Percentiles rank a stretch among this genome's conserved stretches.
phyloP scores from a whole-genome alignment of 108 stramenopile species.

The Asterionellopsis glacialis region DNA sequence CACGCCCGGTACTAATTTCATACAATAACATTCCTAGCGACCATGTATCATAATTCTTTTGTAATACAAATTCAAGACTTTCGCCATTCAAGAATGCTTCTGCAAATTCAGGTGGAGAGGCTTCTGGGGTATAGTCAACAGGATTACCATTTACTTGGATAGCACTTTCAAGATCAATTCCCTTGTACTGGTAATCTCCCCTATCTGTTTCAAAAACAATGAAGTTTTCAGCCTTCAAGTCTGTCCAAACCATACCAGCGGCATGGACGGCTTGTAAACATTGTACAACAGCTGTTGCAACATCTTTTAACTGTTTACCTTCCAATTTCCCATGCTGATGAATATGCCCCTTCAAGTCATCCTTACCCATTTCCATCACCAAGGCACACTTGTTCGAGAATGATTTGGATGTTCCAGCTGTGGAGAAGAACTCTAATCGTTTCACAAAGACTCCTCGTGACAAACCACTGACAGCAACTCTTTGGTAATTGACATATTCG shows the following conservation, averaged over 20 bases:
- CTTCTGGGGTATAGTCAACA: slow-evolving; percentile 91
- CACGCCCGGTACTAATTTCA: slow-evolving; percentile 67
- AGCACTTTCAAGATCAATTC: slow-evolving; percentile 84
- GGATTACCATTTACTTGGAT: slow-evolving; percentile 66
- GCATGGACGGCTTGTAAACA: slow-evolving; percentile 73
- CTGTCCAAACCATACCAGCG: slow-evolving; percentile 82
- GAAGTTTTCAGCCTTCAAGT: slow-evolving; percentile 88
- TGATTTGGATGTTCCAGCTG: slow-evolving; percentile 32
- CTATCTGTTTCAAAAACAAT: slow-evolving; percentile 40
- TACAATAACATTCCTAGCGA: slow-evolving; percentile 79
- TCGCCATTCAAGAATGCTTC: slow-evolving; percentile 64
- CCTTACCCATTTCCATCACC: slow-evolving; percentile 69
- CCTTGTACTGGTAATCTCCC: slow-evolving; percentile 33
- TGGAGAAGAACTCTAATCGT: slow-evolving; percentile 17
- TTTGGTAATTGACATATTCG: slow-evolving; percentile 74
- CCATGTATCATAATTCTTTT: slow-evolving; percentile 85
- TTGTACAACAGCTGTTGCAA: slow-evolving; percentile 61
- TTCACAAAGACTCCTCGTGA: slow-evolving; percentile 55
- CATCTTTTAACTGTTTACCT: slow-evolving; percentile 64
- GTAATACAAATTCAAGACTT: slow-evolving; percentile 59
- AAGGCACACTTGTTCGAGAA: slow-evolving; percentile 64
- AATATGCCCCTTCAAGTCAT: slow-evolving; percentile 75
- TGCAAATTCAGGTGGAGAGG: slow-evolving; percentile 87
- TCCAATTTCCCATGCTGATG: slow-evolving; percentile 33
- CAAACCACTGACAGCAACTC: slow-evolving; percentile 39